Evolutionary conservation across 805 yeast species (phyloP).

Genomic region (Lachancea sp.): DNA sequence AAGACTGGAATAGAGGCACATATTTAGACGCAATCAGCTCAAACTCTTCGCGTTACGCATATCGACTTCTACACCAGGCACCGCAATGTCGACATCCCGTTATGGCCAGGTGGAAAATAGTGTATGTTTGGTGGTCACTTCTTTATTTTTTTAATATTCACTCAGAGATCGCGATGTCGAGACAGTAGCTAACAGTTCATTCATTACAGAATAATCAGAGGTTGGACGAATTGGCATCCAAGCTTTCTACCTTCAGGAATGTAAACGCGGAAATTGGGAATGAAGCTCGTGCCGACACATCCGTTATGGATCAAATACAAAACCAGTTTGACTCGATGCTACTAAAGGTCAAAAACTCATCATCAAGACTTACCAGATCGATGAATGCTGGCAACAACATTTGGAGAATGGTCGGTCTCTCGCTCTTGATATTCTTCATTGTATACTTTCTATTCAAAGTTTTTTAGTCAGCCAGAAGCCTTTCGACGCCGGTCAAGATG

Average conservation of each 20-base stretch:
- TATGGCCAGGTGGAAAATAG: slow-evolving; percentile 29
- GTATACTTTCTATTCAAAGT: slow-evolving; percentile 50
- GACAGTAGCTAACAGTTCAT: background rate
- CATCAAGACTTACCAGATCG: slow-evolving; percentile 48
- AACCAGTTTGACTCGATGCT: slow-evolving; percentile 47
- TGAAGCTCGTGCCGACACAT: slow-evolving; percentile 52
- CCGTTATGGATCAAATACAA: slow-evolving; percentile 38
- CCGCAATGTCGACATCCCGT: slow-evolving; percentile 31
- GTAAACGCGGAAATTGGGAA: slow-evolving; percentile 63
- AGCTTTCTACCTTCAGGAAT: slow-evolving; percentile 55
- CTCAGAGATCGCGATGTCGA: too few relatives aligned
- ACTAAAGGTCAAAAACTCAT: slow-evolving; percentile 45
- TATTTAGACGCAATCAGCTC: background rate
- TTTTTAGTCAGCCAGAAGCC: slow-evolving; percentile 24
- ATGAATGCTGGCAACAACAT: slow-evolving; percentile 53
- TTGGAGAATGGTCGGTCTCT: slow-evolving; percentile 53
- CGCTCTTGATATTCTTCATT: slow-evolving; percentile 48
- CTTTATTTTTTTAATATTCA: too few relatives aligned
- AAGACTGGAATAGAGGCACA: too few relatives aligned
- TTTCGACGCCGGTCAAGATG: background rate
- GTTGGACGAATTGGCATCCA: slow-evolving; percentile 56
- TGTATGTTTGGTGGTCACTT: slow-evolving; percentile 22
- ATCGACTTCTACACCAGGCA: too few relatives aligned
- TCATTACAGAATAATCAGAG: slow-evolving; percentile 53
- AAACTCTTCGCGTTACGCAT: background rate